Evolutionary conservation across 2,329 filamentous ascomycete genomes (phyloP).

Genomic region (Plectosphaerella sp.): DNA sequence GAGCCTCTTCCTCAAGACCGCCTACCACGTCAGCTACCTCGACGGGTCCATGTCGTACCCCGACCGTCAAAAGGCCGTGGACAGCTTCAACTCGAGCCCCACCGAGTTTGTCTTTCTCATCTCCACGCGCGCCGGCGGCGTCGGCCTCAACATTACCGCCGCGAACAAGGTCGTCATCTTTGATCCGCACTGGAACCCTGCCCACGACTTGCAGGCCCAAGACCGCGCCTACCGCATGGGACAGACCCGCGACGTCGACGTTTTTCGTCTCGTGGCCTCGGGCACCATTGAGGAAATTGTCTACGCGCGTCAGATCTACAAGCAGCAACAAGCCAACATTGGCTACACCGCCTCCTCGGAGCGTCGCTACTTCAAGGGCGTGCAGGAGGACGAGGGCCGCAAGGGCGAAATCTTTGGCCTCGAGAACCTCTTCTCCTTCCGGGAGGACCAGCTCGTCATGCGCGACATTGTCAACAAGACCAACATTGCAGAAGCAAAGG

Average conservation of each 20-base stretch:
- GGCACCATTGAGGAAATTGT: slow-evolving; percentile 97
- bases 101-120: slow-evolving; percentile 93
- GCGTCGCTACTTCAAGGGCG: slow-evolving; percentile 90
- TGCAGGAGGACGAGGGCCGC: slow-evolving; percentile 75
- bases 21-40: slow-evolving; percentile 86
- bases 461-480: slow-evolving; percentile 98
- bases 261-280: slow-evolving; percentile 84
- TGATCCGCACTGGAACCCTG: slow-evolving; percentile 96
- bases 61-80: slow-evolving; percentile 76
- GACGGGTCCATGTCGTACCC: slow-evolving; percentile 81
- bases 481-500: slow-evolving; percentile 89
- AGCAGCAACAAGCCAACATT: slow-evolving; percentile 97
- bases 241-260: slow-evolving; percentile 87
- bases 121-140: slow-evolving; percentile 86
- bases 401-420: slow-evolving; percentile 95
- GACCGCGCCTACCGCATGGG: slow-evolving; percentile 95
- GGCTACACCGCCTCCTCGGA: slow-evolving; percentile 91
- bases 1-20: slow-evolving; percentile 80
- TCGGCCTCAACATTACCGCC: slow-evolving; percentile 93
- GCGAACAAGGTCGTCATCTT: slow-evolving; percentile 98
- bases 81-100: slow-evolving; percentile 86
- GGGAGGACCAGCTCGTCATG: slow-evolving; percentile 73
- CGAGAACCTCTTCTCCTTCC: slow-evolving; percentile 78
- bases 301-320: slow-evolving; percentile 96
- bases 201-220: slow-evolving; percentile 91